Conservation (phyloP, 2,329 filamentous ascomycete genomes). For the Stenocarpella maydis region DNA sequence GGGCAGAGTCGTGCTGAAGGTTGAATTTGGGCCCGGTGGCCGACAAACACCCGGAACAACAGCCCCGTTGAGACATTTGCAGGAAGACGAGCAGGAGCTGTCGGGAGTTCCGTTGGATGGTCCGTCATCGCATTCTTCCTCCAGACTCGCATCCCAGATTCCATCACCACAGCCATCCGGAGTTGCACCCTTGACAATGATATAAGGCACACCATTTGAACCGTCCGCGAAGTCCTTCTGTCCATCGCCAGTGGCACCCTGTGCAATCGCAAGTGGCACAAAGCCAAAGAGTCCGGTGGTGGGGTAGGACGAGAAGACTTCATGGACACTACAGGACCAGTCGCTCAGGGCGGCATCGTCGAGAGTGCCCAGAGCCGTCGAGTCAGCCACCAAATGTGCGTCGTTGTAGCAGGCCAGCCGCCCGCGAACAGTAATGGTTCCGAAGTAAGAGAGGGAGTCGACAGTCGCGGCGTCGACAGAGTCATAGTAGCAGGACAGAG, state of each 20-base stretch:
- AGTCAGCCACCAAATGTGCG: slow-evolving; percentile 50
- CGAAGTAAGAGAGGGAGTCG: slow-evolving; percentile 45
- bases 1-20: slow-evolving; percentile 33
- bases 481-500: slow-evolving; percentile 53
- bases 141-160: slow-evolving; percentile 43
- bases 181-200: slow-evolving; percentile 51
- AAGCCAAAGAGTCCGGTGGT: slow-evolving; percentile 46
- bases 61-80: slow-evolving; percentile 47
- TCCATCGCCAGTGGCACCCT: slow-evolving; percentile 46
- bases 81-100: slow-evolving; percentile 49
- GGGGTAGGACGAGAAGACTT: slow-evolving; percentile 50
- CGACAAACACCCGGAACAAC: slow-evolving; percentile 41
- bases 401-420: slow-evolving; percentile 50
- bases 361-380: slow-evolving; percentile 44
- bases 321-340: slow-evolving; percentile 54
- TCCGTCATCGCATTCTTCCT: slow-evolving; percentile 53
- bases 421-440: slow-evolving; percentile 50
- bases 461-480: slow-evolving; percentile 36
- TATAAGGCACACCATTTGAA: slow-evolving; percentile 50
- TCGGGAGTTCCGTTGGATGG: slow-evolving; percentile 43
- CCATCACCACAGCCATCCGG: slow-evolving; percentile 52
- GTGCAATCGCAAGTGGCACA: slow-evolving; percentile 50
- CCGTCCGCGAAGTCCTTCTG: slow-evolving; percentile 47
- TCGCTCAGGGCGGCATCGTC: slow-evolving; percentile 49
- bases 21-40: slow-evolving; percentile 30